phyloP scores from a whole-genome alignment of 768 basidiomycete genomes.

The Lentinula guzmanii region DNA sequence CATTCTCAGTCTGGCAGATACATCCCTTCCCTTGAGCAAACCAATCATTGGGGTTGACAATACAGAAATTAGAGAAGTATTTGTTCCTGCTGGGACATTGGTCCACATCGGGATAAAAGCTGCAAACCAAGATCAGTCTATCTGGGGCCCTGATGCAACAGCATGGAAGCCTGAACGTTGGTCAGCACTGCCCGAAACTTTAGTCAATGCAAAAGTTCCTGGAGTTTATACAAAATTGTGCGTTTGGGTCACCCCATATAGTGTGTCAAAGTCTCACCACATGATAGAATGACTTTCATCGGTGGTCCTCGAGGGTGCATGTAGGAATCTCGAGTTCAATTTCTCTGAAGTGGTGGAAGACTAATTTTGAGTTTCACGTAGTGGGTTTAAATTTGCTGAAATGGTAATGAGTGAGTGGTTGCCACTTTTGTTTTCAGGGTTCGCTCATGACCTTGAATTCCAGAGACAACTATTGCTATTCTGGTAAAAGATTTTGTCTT shows the following conservation, averaged over 20 bases:
- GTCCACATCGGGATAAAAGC: conserved; percentile 21
- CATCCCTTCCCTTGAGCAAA: conserved; percentile 20
- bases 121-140: conserved; percentile 25
- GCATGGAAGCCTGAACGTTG: conserved; percentile 45
- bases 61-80: conserved; percentile 12
- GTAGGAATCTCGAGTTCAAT: conserved; percentile 8
- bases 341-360: too few species aligned
- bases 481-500: too few species aligned
- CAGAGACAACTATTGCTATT: too few species aligned
- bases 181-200: conserved; percentile 25
- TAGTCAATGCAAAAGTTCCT: conserved; percentile 25
- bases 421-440: too few species aligned
- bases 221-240: conserved; percentile 30
- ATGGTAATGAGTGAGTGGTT: not conserved
- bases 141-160: conserved; percentile 31
- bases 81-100: conserved; percentile 21
- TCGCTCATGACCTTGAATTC: too few species aligned
- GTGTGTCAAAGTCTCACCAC: not conserved
- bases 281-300: conserved; percentile 35
- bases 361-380: not conserved
- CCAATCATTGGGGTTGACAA: conserved; percentile 27
- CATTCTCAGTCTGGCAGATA: too few species aligned
- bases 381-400: not conserved
- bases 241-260: conserved; percentile 5
- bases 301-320: conserved; percentile 35